Base-by-base conservation (phyloP, 2,329 filamentous ascomycete species). In the Sporothrix brasiliensis region DNA sequence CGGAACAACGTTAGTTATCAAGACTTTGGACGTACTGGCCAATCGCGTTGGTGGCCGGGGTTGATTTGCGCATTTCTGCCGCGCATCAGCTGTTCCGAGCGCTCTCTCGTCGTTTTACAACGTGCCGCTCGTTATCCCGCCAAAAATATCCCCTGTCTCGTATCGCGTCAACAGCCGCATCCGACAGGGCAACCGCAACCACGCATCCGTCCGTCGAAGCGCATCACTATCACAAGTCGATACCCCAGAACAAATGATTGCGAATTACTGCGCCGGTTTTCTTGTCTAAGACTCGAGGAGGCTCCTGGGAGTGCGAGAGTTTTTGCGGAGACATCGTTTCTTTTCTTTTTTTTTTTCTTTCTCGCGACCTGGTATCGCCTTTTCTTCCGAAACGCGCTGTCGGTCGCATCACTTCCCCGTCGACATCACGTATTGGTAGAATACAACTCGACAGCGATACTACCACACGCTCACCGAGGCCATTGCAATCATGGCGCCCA, bases 401-500 rank as follows among this genome's bases (percentile, higher is more conserved):
- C 60, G 21, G 34, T 24, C 58, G 39, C 58, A 47, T 47, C 58
- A 27, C 21, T 14, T 44, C n/a, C 41, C 39, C 13, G 11, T 16
- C 58, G 10, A 3, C 58, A 54, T 30, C 52, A 24, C 53, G 2
- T 13, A 63, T 54, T 27, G 34, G 34, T 7, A 47, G n/a, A 16
- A 14, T 41, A 21, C 34, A 4, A 14, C 3, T 16, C 11, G 10
- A 41, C 19, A n/a, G n/a, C 34, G 39, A 63, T 1, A 44, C 3
- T 3, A 34, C 19, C 27, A 30, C 9, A 10, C 54, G 44, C 61
- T 21, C 10, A 4, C 24, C 4, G 47, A 39, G 21, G 30, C 50
- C 24, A 53, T 21, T 41, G 56, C 65, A 56, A 67, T 34, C 74
- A 88, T 88, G 86, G 85, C 85, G 77, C 85, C 86, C 73, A 83